Base-by-base conservation (phyloP, 495 filamentous ascomycete species). In the Podospora anserina region DNA sequence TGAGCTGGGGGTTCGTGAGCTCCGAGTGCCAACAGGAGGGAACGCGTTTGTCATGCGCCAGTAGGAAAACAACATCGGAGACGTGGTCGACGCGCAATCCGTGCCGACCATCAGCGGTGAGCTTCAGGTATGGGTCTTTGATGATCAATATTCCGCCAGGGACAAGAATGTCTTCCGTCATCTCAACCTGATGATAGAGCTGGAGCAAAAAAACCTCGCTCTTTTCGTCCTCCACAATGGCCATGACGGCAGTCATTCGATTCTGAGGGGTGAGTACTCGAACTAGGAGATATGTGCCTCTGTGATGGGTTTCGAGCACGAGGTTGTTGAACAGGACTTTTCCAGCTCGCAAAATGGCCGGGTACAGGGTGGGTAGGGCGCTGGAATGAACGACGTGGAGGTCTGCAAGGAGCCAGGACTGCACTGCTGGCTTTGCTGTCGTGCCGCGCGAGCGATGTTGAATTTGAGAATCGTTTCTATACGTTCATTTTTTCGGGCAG, bases 51-150 rank as follows among this genome's bases (percentile, higher is more conserved):
- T 49, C 39, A 18, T 49, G 39, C 2, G 39, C 39, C 9, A 11
- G 39, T 11, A 49, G 39, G 39, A 49, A 49, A 13, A 49, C 39
- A 13, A 18, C 15, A 16, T 49, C 39, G 13, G 39, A 49, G 2
- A 49, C 39, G 15, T 88, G 85, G 64, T 88, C 86, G 13, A 87
- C 83, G 11, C 84, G 78, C 18, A 88, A 67, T 3, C 72, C 77
- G 71, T 79, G 82, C 2, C 69, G 60, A 3, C 81, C 81, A 64
- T 81, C 70, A 2, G 69, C 70, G 63, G 72, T 80, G 0, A 71
- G 53, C 63, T 83, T 84, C 61, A 83, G 74, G 70, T 83, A 87
- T 3, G 86, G 85, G 66, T 87, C 86, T 70, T 87, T 87, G 68
- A 88, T 67, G 18, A 83, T 63, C 1, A 82, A 65, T 2, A 84